Percentiles rank a stretch among this genome's conserved stretches.
These are phyloP conservation scores for Candida caryicola DNA, from an alignment of 805 yeast genomes.

Conservation along the genomic window DNA sequence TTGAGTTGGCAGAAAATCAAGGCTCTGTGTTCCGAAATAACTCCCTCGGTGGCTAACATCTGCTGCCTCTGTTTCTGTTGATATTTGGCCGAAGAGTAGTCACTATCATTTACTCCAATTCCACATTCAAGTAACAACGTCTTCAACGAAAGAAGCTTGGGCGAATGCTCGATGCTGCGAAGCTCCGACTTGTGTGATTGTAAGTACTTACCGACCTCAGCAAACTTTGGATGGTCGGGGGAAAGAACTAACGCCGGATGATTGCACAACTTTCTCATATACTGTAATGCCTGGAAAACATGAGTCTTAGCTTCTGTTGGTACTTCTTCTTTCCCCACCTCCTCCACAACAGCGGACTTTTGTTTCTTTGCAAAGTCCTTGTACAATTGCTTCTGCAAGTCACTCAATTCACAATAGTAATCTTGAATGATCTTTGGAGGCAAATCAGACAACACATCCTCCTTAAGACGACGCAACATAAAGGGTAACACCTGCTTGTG, in stretches of 20 bases:
- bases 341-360: constrained; percentile 65
- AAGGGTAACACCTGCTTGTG: constrained; percentile 97
- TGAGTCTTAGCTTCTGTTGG: constrained; percentile 69
- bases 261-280: constrained; percentile 94
- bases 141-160: constrained; percentile 80
- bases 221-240: constrained; percentile 77
- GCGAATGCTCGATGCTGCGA: constrained; percentile 80
- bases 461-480: constrained; percentile 92
- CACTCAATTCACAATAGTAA: constrained; percentile 93
- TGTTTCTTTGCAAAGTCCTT: constrained; percentile 88
- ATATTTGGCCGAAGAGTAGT: constrained; percentile 28
- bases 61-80: constrained; percentile 33
- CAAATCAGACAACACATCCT: constrained; percentile 90
- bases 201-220: constrained; percentile 62
- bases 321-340: constrained; percentile 41
- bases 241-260: constrained; percentile 91
- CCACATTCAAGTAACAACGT: constrained; percentile 89
- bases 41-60: constrained; percentile 50
- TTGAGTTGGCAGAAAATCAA: constrained; percentile 93
- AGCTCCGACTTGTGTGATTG: constrained; percentile 55
- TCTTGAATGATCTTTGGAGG: constrained; percentile 99
- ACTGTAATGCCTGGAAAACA: constrained; percentile 94
- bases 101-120: constrained; percentile 55
- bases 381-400: constrained; percentile 82
- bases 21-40: constrained; percentile 93